Base-by-base conservation (phyloP, 441 rosid species). In the Populus hybrid region DNA sequence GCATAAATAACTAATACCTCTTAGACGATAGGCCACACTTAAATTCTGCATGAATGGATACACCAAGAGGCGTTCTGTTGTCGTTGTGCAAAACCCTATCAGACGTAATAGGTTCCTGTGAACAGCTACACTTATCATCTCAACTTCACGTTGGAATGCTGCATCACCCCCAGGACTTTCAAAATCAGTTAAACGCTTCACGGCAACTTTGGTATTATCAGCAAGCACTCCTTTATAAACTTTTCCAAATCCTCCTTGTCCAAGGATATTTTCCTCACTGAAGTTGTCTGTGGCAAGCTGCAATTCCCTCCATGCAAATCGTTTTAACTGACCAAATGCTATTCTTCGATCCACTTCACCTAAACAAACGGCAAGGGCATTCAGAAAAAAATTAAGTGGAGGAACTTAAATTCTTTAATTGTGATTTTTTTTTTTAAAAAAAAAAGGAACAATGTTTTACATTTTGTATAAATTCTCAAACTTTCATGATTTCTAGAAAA, bases 281-380 rank as follows among this genome's bases (percentile, higher is more conserved):
- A 95, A 95, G 79, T 78, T 91, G 71, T 91, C 98, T 7, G 99
- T 95, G 14, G 99, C 97, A 72, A 94, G 40, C 72, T 95, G 99
- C 68, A 95, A 85, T 80, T 95, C 99, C 83, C 97, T 88, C 96
- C 96, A 95, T 18, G 98, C 85, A 85, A 90, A 95, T 86, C 97
- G 88, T 87, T 88, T 95, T 74, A 95, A 76, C 79, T 95, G 98
- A 72, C 99, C 99, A 86, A 93, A 94, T 33, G 97, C 89, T 63
- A 95, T 92, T 87, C 97, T 89, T 79, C 93, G 83, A 86, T 95
- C 99, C 29, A 90, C 97, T 88, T 95, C 98, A 82, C 98, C 99
- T 94, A 82, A 77, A 61, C 74, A 79, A 20, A 76, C 31, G 63
- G 56, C 59, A 31, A 21, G 61, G 29, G n/a, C 36, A 33, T 64